These are phyloP conservation scores for Didymella sp. DNA, from an alignment of 2,329 filamentous ascomycete species.

Conservation along the genomic window DNA sequence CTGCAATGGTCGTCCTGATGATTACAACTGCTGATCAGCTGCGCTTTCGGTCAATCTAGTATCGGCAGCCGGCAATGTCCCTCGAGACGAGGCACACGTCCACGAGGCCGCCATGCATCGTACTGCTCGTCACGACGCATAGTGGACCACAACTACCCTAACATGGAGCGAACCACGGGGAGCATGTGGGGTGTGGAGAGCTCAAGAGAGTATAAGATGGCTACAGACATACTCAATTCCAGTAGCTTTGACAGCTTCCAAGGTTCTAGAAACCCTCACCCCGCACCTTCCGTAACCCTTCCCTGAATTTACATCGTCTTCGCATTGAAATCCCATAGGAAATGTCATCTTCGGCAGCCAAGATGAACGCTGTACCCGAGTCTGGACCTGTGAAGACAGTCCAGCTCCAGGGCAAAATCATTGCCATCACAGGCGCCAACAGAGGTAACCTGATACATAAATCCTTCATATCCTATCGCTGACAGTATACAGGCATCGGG, in stretches of 20 bases:
- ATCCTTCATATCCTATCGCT: background rate
- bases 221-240: background rate
- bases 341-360: slow-evolving; percentile 26
- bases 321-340: background rate
- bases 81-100: slow-evolving; percentile 20
- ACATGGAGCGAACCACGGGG: slow-evolving; percentile 11
- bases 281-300: background rate
- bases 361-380: slow-evolving; percentile 16
- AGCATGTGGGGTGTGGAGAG: slow-evolving; percentile 2
- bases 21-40: background rate
- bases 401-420: slow-evolving; percentile 37
- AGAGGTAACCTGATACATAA: slow-evolving; percentile 21
- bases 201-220: slow-evolving; percentile 4
- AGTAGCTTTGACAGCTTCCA: background rate
- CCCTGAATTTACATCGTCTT: background rate
- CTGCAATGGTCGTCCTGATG: background rate
- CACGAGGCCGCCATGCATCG: slow-evolving; percentile 24
- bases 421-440: slow-evolving; percentile 41
- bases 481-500: slow-evolving; percentile 46
- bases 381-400: slow-evolving; percentile 34
- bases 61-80: slow-evolving; percentile 15
- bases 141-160: slow-evolving; percentile 15
- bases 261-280: background rate
- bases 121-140: slow-evolving; percentile 25
- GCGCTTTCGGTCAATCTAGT: slow-evolving; percentile 8